Percentiles rank a stretch among this genome's conserved stretches.
Conservation (phyloP, 257 asterid genomes). For the Petrea volubilis region DNA sequence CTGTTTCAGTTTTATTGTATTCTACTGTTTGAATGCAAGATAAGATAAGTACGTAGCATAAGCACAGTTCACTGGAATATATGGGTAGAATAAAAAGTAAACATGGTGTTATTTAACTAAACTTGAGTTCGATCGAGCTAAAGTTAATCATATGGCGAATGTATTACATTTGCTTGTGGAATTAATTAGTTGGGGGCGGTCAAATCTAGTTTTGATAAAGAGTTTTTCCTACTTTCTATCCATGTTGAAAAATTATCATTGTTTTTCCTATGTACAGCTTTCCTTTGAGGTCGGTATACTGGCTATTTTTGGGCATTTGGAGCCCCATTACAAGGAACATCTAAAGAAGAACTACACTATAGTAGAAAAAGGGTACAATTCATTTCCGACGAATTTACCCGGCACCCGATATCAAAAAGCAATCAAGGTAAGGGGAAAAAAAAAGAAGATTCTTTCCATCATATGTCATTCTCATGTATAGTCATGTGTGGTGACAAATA, state of each 20-base stretch:
- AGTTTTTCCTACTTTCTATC: not conserved
- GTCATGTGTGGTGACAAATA: not conserved
- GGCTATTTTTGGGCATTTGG: conserved; percentile 65
- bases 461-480: not conserved
- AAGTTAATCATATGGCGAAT: too few relatives aligned
- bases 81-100: too few relatives aligned
- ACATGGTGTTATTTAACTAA: too few relatives aligned
- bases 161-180: too few relatives aligned
- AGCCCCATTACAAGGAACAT: conserved; percentile 52
- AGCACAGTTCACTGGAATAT: too few relatives aligned
- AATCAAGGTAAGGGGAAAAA: conserved; percentile 39
- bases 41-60: too few relatives aligned
- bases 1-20: too few relatives aligned
- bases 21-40: too few relatives aligned
- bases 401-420: conserved; percentile 63
- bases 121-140: too few relatives aligned
- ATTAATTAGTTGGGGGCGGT: too few relatives aligned
- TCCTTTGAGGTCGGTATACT: conserved; percentile 82
- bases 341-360: conserved; percentile 56
- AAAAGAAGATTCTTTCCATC: not conserved
- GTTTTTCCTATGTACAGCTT: conserved; percentile 32
- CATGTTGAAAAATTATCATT: not conserved
- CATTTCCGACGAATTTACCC: conserved; percentile 66
- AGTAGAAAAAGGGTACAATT: conserved; percentile 76
- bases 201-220: too few relatives aligned